phyloP scores from a whole-genome alignment of 257 asterid species.

The Voacanga thouarsii region DNA sequence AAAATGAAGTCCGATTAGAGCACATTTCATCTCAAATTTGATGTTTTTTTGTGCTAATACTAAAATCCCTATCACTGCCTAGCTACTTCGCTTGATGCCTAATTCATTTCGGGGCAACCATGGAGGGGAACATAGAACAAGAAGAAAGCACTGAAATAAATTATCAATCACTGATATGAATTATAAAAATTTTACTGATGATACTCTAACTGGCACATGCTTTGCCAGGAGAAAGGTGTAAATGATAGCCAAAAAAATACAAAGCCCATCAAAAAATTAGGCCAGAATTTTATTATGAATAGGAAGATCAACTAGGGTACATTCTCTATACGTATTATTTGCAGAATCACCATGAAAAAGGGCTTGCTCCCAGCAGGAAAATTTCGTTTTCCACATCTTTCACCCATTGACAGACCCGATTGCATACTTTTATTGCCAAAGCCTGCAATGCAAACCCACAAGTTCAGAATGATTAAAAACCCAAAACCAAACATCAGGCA shows the following conservation, averaged over 20 bases:
- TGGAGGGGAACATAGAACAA: not conserved
- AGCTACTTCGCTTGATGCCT: not conserved
- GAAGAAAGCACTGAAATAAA: not conserved
- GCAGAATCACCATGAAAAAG: slow-evolving; percentile 77
- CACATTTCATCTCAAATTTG: too few relatives aligned
- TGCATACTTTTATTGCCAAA: slow-evolving; percentile 87
- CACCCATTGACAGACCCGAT: slow-evolving; percentile 93
- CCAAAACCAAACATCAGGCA: not conserved
- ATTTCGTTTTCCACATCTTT: slow-evolving; percentile 84
- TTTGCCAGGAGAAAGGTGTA: not conserved
- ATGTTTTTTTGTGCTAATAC: too few relatives aligned
- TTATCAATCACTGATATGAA: too few relatives aligned
- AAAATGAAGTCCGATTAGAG: too few relatives aligned
- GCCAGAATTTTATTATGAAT: not conserved
- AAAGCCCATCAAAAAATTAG: slow-evolving; percentile 1
- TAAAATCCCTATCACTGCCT: too few relatives aligned
- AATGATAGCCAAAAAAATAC: not conserved
- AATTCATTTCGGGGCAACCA: not conserved
- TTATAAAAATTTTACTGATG: not conserved
- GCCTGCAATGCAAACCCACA: slow-evolving; percentile 69
- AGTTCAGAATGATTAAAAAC: not conserved
- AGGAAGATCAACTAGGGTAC: not conserved
- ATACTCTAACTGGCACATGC: not conserved
- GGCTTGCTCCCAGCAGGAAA: slow-evolving; percentile 87
- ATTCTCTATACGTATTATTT: not conserved